A percentile compares a stretch with the other conserved stretches of the same genome.
These are phyloP conservation scores for Asterochloris sp. DNA, from an alignment of 139 green algal genomes.

Conservation along the genomic window DNA sequence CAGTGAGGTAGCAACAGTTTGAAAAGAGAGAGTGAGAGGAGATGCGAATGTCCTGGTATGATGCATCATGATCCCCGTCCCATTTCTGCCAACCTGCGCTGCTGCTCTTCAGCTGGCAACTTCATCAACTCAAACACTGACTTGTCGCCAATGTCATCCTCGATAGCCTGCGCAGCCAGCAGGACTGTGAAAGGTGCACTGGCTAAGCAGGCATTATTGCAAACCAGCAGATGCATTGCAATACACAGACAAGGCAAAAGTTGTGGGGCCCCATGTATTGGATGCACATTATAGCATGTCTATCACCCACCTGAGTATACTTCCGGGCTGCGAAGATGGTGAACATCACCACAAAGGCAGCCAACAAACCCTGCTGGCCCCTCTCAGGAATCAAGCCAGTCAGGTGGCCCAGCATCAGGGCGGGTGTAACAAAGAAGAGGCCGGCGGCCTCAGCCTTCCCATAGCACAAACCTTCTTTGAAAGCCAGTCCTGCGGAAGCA, in stretches of 20 bases:
- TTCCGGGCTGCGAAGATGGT: conserved; percentile 81
- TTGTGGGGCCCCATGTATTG: too few relatives aligned
- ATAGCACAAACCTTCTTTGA: conserved; percentile 89
- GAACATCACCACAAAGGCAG: conserved; percentile 29
- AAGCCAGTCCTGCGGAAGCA: conserved; percentile 58
- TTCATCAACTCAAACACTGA: conserved; percentile 86
- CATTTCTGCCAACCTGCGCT: too few relatives aligned
- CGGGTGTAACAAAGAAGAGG: conserved; percentile 68
- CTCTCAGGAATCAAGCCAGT: conserved; percentile 22
- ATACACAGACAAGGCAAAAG: too few relatives aligned
- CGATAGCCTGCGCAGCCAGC: conserved; percentile 36
- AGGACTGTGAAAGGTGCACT: too few relatives aligned
- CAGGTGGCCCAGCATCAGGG: conserved; percentile 39
- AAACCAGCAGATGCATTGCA: too few relatives aligned
- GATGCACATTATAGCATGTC: too few relatives aligned
- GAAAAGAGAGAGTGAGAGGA: too few relatives aligned
- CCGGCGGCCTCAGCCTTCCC: conserved; percentile 66
- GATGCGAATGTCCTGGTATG: too few relatives aligned
- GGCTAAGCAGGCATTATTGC: too few relatives aligned
- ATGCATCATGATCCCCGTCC: too few relatives aligned
- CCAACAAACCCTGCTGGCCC: conserved; percentile 35
- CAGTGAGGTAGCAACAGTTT: too few relatives aligned
- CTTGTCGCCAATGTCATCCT: conserved; percentile 96
- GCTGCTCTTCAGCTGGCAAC: too few relatives aligned
- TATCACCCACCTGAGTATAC: conserved; percentile 63